Evolutionary conservation across 1,284 basidiomycete genomes (phyloP).

Genomic region (Irpex rosettiformis): DNA sequence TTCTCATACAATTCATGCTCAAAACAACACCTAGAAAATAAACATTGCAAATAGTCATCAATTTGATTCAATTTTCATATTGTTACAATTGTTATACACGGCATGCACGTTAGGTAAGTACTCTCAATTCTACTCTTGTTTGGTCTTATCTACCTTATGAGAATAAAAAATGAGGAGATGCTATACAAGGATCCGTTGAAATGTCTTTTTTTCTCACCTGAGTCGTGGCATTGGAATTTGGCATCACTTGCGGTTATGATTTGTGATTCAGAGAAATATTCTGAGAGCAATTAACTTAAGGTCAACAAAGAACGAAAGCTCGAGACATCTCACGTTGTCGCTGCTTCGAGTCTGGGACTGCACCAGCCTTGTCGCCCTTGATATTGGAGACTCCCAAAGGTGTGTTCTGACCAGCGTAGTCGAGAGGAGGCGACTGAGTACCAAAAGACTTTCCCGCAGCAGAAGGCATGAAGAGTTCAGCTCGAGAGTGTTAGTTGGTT

Average conservation of each 20-base stretch:
- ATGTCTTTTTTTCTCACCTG: too few relatives aligned
- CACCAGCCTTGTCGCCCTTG: conserved; percentile 30
- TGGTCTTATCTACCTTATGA: too few relatives aligned
- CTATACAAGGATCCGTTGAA: too few relatives aligned
- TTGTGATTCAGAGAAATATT: conserved; percentile 17
- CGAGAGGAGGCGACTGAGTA: conserved; percentile 51
- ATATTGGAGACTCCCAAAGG: conserved; percentile 50
- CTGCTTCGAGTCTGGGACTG: conserved; percentile 35
- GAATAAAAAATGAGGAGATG: too few relatives aligned
- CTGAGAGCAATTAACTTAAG: conserved; percentile 5
- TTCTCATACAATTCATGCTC: too few relatives aligned
- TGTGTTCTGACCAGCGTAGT: conserved; percentile 40
- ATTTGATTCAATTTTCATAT: too few relatives aligned
- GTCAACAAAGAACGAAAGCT: background rate
- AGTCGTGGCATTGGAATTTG: background rate
- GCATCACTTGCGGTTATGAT: background rate
- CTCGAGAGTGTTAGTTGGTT: background rate
- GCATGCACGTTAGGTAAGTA: too few relatives aligned
- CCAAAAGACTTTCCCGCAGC: conserved; percentile 27
- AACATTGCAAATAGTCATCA: too few relatives aligned
- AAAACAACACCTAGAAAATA: too few relatives aligned
- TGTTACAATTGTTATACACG: too few relatives aligned
- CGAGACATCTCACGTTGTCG: conserved; percentile 28
- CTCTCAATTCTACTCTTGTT: too few relatives aligned
- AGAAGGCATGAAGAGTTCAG: conserved; percentile 20